Base-by-base conservation (phyloP, 2,329 filamentous ascomycete genomes). In the Xylariaceae sp. region DNA sequence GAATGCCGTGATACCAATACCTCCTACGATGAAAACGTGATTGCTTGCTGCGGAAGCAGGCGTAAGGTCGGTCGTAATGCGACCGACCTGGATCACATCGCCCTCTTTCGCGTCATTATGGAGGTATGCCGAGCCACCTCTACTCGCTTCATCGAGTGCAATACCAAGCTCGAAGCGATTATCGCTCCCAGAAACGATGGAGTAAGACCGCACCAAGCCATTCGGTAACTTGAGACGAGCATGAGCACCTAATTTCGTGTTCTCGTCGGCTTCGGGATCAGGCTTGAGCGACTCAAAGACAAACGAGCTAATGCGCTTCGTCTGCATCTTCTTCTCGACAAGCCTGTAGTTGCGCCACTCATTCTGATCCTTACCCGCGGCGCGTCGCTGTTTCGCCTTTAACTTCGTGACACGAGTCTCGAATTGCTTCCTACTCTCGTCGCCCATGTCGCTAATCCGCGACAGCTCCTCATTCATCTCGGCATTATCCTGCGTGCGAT, bases 1-100 rank as follows among this genome's bases (percentile, higher is more conserved):
- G 54, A 86, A 86, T 0, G 83, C 83, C 1, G 84, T 87, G 53
- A 87, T 77, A 0, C 83, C 84, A 30, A 87, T 81, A 0, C 83
- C 84, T 10, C 80, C 83, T 0, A 75, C 81, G 30, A 87, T 76
- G 58, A 86, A 80, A 36, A 86, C 70, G 54, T 86, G 82, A 44
- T 78, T 72, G 54, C 78, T 80, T 7, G 78, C 78, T 1, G 72
- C 66, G 2, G 51, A 60, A 0, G 68, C 69, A 2, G 74, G 64
- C 1, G 73, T 72, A 19, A 83, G 72, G 39, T 73, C 77, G 0
- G 67, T 61, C 0, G 75, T 80, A 30, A 83, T 72, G 31, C 72
- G 71, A 2, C 76, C 73, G 1, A 80, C 73, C 9, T 74, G 70
- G 7, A 87, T 55, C 2, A 70, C 56, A 49, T 81, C 75, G 0